Conservation (phyloP, 345 rosid species). For the Eucalyptus cloeziana region DNA sequence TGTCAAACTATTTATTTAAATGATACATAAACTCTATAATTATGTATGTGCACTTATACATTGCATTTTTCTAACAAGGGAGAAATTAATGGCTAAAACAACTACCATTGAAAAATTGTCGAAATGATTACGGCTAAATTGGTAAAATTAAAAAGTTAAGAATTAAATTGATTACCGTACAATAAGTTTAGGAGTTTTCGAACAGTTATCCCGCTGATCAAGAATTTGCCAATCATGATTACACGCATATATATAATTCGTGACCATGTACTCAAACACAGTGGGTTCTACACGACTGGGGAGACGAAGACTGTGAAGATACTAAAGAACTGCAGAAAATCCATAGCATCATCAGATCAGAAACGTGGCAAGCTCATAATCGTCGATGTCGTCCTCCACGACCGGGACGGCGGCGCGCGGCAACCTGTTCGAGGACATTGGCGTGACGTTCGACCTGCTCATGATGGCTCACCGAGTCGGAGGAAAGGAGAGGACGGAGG, state of each 20-base stretch:
- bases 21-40: not conserved
- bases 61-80: not conserved
- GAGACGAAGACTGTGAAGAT: slow-evolving; percentile 9
- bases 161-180: accelerated
- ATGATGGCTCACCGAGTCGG: slow-evolving; percentile 12
- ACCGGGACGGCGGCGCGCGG: not conserved
- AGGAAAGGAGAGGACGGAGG: slow-evolving; percentile 14
- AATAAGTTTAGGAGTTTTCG: accelerated
- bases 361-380: slow-evolving; percentile 1
- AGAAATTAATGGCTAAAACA: not conserved
- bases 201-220: not conserved
- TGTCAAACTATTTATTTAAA: not conserved
- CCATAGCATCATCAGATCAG: not conserved
- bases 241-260: not conserved
- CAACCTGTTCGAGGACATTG: not conserved
- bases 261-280: not conserved
- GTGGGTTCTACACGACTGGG: slow-evolving; percentile 20
- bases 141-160: not conserved
- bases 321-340: slow-evolving; percentile 7
- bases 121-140: not conserved
- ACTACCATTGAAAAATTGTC: not conserved
- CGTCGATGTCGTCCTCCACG: not conserved
- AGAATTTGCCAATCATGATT: not conserved
- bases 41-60: not conserved
- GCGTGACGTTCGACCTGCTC: not conserved